Evolutionary conservation across 352 stramenopile genomes (phyloP).

Genomic region (Globisporangium nodosum): DNA sequence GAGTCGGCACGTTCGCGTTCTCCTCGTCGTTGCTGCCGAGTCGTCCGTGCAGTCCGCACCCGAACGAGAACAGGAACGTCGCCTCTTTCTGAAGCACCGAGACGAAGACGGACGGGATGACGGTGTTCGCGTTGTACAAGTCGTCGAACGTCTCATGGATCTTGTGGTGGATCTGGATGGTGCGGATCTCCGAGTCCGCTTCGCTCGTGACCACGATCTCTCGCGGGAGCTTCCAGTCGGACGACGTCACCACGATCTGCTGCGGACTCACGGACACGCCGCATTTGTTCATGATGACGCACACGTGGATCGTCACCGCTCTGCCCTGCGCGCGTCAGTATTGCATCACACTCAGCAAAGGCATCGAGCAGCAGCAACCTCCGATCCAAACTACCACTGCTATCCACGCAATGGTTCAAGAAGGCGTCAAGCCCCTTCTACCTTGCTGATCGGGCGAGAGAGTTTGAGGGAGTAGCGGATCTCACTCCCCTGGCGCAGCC

Average conservation of each 20-base stretch:
- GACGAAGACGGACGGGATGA: constrained; percentile 60
- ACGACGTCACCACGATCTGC: constrained; percentile 48
- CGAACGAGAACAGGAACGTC: constrained; percentile 69
- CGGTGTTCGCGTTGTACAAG: constrained; percentile 32
- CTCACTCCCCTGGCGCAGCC: constrained; percentile 54
- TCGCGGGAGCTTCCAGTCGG: constrained; percentile 42
- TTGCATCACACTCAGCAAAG: background rate
- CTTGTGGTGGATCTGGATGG: constrained; percentile 73
- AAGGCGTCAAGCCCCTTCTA: constrained; percentile 6
- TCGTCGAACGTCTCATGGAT: constrained; percentile 50
- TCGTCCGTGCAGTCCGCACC: constrained; percentile 45
- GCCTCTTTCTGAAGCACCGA: constrained; percentile 66
- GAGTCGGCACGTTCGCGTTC: constrained; percentile 40
- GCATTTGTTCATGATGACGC: constrained; percentile 56
- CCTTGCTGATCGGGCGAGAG: constrained; percentile 36
- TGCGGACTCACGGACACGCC: constrained; percentile 40
- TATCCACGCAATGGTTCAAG: background rate
- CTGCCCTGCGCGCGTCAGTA: constrained; percentile 21
- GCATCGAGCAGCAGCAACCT: background rate
- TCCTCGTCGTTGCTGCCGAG: constrained; percentile 41
- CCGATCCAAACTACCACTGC: background rate
- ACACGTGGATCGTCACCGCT: constrained; percentile 55
- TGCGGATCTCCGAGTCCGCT: constrained; percentile 43
- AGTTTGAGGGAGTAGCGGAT: constrained; percentile 62
- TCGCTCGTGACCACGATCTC: constrained; percentile 40